Percentiles rank a stretch among this genome's conserved stretches.
These are phyloP conservation scores for Astragalus membranaceus DNA, from an alignment of 306 rosid species.

Conservation along the genomic window DNA sequence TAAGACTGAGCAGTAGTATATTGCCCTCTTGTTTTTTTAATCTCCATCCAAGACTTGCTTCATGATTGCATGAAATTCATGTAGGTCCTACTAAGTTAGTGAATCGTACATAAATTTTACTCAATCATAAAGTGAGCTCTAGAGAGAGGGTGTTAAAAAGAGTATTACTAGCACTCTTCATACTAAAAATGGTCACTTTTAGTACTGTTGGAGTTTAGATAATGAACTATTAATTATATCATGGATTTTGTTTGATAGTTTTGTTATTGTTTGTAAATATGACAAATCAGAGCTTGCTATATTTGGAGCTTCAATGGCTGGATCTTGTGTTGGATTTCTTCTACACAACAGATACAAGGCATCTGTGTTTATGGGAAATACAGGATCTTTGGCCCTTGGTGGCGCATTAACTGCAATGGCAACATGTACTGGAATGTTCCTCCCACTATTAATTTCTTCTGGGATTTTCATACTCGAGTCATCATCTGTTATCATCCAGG, in stretches of 20 bases:
- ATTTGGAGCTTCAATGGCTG: slow-evolving; percentile 99
- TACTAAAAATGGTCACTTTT: neutral
- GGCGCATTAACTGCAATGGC: slow-evolving; percentile 98
- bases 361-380: slow-evolving; percentile 79
- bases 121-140: too few relatives aligned
- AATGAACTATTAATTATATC: neutral
- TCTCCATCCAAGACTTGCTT: too few relatives aligned
- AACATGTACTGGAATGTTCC: slow-evolving; percentile 91
- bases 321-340: slow-evolving; percentile 97
- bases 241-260: slow-evolving; percentile 8
- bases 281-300: slow-evolving; percentile 67
- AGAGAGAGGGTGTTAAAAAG: too few relatives aligned
- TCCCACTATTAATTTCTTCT: slow-evolving; percentile 73
- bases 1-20: neutral
- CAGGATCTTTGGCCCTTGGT: slow-evolving; percentile 91
- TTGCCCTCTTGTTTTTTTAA: neutral
- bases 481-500: slow-evolving; percentile 71
- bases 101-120: too few relatives aligned
- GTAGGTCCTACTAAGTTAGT: too few relatives aligned
- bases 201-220: neutral
- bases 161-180: neutral
- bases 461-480: slow-evolving; percentile 72
- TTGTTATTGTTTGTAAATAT: slow-evolving; percentile 15
- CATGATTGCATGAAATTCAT: too few relatives aligned
- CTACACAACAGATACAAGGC: slow-evolving; percentile 88